phyloP scores from a whole-genome alignment of 169 alveolate species.

The Plasmodium cynomolgi region DNA sequence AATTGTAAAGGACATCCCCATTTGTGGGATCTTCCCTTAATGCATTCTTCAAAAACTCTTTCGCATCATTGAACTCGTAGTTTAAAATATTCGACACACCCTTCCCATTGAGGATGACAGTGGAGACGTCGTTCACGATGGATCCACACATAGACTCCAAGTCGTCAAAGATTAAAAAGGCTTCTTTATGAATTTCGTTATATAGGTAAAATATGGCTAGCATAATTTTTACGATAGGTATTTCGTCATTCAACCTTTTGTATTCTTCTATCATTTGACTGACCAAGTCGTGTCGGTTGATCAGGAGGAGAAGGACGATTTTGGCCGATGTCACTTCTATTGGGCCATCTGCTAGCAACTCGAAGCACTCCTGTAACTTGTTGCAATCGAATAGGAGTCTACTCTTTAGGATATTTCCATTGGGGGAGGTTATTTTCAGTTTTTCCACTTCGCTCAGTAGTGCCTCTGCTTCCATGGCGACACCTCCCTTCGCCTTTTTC shows the following conservation, averaged over 20 bases:
- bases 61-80: slow-evolving; percentile 69
- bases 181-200: slow-evolving; percentile 59
- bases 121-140: slow-evolving; percentile 33
- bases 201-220: slow-evolving; percentile 59
- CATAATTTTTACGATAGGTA: slow-evolving; percentile 60
- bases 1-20: slow-evolving; percentile 29
- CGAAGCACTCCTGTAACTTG: slow-evolving; percentile 65
- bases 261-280: slow-evolving; percentile 24
- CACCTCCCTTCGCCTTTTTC: neutral
- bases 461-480: neutral
- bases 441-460: slow-evolving; percentile 9
- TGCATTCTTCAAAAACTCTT: slow-evolving; percentile 38
- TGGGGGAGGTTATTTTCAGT: slow-evolving; percentile 19
- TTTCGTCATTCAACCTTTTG: slow-evolving; percentile 67
- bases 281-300: slow-evolving; percentile 42
- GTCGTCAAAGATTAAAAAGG: slow-evolving; percentile 69
- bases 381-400: slow-evolving; percentile 52
- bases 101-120: slow-evolving; percentile 57
- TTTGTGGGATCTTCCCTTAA: slow-evolving; percentile 8
- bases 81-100: slow-evolving; percentile 37
- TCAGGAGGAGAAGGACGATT: slow-evolving; percentile 20
- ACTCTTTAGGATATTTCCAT: slow-evolving; percentile 53
- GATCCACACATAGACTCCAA: slow-evolving; percentile 53
- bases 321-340: slow-evolving; percentile 49
- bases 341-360: slow-evolving; percentile 33